These are phyloP conservation scores for Clarireedia paspali DNA, from an alignment of 2,329 filamentous ascomycete species.

Conservation along the genomic window DNA sequence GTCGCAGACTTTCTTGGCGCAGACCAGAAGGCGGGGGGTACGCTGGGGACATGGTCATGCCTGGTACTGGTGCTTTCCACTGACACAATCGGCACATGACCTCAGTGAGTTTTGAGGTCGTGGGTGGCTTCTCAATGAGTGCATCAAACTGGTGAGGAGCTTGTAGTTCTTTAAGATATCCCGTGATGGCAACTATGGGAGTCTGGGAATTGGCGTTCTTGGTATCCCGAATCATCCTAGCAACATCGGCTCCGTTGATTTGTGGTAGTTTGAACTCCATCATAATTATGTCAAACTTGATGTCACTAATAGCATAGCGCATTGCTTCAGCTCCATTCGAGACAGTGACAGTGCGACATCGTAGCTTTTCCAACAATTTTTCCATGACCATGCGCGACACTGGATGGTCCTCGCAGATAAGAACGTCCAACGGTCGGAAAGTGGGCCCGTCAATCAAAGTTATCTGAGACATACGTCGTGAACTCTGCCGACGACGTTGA, in stretches of 20 bases:
- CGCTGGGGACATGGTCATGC: conserved; percentile 38
- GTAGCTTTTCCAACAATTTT: conserved; percentile 87
- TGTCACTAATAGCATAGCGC: conserved; percentile 89
- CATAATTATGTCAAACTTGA: conserved; percentile 98
- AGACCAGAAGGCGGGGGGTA: conserved; percentile 57
- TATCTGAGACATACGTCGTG: conserved; percentile 87
- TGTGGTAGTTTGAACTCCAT: conserved; percentile 94
- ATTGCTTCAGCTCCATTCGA: conserved; percentile 86
- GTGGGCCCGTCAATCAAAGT: conserved; percentile 74
- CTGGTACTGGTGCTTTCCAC: conserved; percentile 71
- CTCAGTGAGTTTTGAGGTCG: conserved; percentile 81
- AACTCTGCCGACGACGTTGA: conserved; percentile 90
- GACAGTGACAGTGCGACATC: conserved; percentile 88
- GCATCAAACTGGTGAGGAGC: conserved; percentile 94
- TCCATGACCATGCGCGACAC: conserved; percentile 99
- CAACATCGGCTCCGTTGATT: conserved; percentile 90
- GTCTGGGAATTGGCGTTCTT: conserved; percentile 93
- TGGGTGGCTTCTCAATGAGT: conserved; percentile 93
- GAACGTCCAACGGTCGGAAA: conserved; percentile 84
- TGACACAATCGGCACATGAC: conserved; percentile 82
- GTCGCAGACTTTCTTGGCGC: conserved; percentile 53
- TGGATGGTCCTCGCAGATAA: conserved; percentile 96
- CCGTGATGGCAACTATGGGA: conserved; percentile 92
- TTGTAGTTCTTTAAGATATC: conserved; percentile 94
- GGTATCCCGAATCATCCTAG: conserved; percentile 94